Base-by-base conservation (phyloP, 2,329 filamentous ascomycete species). In the Cephalotrichum gorgonifer region DNA sequence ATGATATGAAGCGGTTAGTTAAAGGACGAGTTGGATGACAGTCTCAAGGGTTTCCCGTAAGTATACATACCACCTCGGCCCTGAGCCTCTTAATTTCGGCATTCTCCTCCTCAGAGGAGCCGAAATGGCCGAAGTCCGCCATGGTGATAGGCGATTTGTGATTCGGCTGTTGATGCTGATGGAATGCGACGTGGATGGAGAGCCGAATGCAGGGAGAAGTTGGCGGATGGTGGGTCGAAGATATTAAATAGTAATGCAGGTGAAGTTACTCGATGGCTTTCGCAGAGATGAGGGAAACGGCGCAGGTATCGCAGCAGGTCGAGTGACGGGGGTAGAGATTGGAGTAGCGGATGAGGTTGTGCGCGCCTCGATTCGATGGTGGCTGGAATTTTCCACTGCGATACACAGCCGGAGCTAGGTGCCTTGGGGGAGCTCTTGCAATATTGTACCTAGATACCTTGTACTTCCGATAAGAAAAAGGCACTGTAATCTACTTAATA, bases 61-160 rank as follows among this genome's bases (percentile, higher is more conserved):
- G 17, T 22, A 27, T 44, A 73, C 84, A 60, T 76, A 95, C 89
- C 60, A 94, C 79, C 61, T 90, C 86, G 48, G 73, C 70, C 56
- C 86, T 81, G 53, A 91, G 77, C 68, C 86, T 88, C 69, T 80
- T 86, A 60, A 95, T 79, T 70, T 91, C 86, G 54, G 78, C 78
- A 64, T 85, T 88, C 70, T 93, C 87, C 68, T 91, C 87, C 35
- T 91, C 86, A 23, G 47, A 28, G 12, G 47, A n/a, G 17, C 38
- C 47, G 23, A 49, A 49, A 60, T 80, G 76, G 55, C 67, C 70
- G 66, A 85, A 84, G 66, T 88, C 85, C 58, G 79, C 78, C 84
- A 88, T 88, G 55, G 54, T 59, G 54, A 22, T 20, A 23, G 38
- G 12, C n/a, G 39, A 6, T 22, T 20, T 20, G 35, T 11, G 35